Percentiles rank a stretch among this genome's conserved stretches.
These are phyloP conservation scores for Hypoxylon intermedium DNA, from an alignment of 495 filamentous ascomycete species.

Conservation along the genomic window DNA sequence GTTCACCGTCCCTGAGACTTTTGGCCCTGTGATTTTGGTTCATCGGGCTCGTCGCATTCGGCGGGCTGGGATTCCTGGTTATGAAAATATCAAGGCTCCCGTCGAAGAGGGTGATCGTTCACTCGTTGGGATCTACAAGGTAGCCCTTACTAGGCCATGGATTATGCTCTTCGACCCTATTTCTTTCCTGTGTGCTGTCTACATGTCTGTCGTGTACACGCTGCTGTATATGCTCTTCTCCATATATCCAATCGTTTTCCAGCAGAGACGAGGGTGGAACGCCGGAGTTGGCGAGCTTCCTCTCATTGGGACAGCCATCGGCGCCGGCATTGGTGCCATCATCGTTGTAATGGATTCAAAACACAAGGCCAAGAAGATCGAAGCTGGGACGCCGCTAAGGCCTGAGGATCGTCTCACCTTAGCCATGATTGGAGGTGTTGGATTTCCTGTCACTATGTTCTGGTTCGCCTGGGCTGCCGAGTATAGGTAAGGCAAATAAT, in stretches of 20 bases:
- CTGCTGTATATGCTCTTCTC: constrained; percentile 62
- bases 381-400: constrained; percentile 27
- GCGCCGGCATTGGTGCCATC: constrained; percentile 52
- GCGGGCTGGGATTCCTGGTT: constrained; percentile 46
- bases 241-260: constrained; percentile 62
- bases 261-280: constrained; percentile 62
- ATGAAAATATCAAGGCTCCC: constrained; percentile 55
- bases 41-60: constrained; percentile 63
- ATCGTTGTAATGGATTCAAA: constrained; percentile 45
- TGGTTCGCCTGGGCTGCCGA: constrained; percentile 61
- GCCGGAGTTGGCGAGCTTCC: constrained; percentile 60
- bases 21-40: constrained; percentile 65
- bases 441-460: constrained; percentile 59
- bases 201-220: constrained; percentile 60
- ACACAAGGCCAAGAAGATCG: constrained; percentile 38
- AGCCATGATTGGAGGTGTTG: constrained; percentile 57
- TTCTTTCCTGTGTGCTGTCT: constrained; percentile 56
- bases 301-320: constrained; percentile 49
- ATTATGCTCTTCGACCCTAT: constrained; percentile 53
- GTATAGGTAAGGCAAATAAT: constrained; percentile 16
- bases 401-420: constrained; percentile 55
- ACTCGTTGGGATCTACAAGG: constrained; percentile 56
- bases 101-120: constrained; percentile 50
- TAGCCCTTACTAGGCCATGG: constrained; percentile 58
- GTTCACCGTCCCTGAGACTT: constrained; percentile 72